A percentile compares a stretch with the other conserved stretches of the same genome.
phyloP scores from a whole-genome alignment of 108 stramenopile species.

The Bacterosira constricta region DNA sequence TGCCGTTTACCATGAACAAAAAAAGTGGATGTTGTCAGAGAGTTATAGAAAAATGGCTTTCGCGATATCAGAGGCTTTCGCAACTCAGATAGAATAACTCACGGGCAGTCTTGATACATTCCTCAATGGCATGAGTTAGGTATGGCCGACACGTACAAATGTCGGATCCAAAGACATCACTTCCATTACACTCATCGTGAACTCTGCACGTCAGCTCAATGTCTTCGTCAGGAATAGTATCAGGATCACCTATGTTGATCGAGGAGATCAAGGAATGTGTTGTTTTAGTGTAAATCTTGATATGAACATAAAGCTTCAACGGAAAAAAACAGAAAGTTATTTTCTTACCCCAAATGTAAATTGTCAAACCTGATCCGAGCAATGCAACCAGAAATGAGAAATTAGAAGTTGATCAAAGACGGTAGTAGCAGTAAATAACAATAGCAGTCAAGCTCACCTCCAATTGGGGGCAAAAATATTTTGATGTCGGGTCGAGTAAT shows the following conservation, averaged over 20 bases:
- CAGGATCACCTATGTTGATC: constrained; percentile 65
- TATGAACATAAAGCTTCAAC: background rate
- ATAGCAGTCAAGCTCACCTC: too few species aligned
- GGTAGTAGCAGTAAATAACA: too few species aligned
- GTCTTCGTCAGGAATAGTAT: constrained; percentile 96
- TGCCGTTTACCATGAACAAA: background rate
- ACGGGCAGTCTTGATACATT: constrained; percentile 95
- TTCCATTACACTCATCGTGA: constrained; percentile 99
- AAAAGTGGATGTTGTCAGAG: too few species aligned
- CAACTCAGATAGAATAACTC: background rate
- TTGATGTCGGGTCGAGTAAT: constrained; percentile 98
- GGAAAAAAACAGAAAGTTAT: background rate
- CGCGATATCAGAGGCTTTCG: too few species aligned
- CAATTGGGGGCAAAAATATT: constrained; percentile 98
- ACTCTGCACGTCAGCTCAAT: constrained; percentile 96
- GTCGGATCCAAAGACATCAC: constrained; percentile 97
- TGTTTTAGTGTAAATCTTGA: too few species aligned
- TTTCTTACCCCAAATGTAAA: constrained; percentile 96
- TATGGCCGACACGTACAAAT: constrained; percentile 99
- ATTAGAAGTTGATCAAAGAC: too few species aligned
- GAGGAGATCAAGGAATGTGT: background rate
- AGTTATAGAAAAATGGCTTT: too few species aligned
- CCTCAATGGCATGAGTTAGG: constrained; percentile 99
- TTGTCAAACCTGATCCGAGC: too few species aligned
- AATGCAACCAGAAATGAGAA: too few species aligned